phyloP scores from a whole-genome alignment of 202 grass and related monocot species.

The Setaria italica region DNA sequence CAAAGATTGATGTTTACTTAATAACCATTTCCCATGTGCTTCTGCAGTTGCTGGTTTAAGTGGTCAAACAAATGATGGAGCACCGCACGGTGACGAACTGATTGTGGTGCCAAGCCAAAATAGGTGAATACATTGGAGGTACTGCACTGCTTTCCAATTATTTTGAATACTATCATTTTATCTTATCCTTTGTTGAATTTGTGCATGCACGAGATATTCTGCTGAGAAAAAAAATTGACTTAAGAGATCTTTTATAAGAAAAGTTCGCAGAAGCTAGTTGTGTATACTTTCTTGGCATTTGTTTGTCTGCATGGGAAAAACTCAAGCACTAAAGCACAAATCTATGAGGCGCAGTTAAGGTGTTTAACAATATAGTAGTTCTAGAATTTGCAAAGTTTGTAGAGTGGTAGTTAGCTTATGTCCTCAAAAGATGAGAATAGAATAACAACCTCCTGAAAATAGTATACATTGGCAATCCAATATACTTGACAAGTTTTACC shows the following conservation, averaged over 20 bases:
- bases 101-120: conserved; percentile 45
- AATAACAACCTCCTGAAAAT: background rate
- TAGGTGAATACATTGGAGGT: conserved; percentile 48
- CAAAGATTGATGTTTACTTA: conserved; percentile 35
- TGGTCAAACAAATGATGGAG: conserved; percentile 46
- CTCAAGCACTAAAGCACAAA: conserved; percentile 2
- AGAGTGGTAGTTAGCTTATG: background rate
- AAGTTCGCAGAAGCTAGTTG: background rate
- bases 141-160: conserved; percentile 8
- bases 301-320: conserved; percentile 19
- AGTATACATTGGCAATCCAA: conserved; percentile 15
- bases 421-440: background rate
- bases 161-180: background rate
- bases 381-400: background rate
- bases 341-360: background rate
- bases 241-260: background rate
- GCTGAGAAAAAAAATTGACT: background rate
- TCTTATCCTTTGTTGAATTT: conserved; percentile 8
- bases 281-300: conserved; percentile 18
- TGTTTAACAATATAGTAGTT: conserved; percentile 14
- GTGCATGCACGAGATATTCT: background rate
- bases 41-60: conserved; percentile 50
- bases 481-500: background rate
- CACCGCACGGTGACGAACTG: conserved; percentile 42
- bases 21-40: conserved; percentile 28